phyloP scores from a whole-genome alignment of 2,329 filamentous ascomycete genomes.

The Coniochaeta sp. region DNA sequence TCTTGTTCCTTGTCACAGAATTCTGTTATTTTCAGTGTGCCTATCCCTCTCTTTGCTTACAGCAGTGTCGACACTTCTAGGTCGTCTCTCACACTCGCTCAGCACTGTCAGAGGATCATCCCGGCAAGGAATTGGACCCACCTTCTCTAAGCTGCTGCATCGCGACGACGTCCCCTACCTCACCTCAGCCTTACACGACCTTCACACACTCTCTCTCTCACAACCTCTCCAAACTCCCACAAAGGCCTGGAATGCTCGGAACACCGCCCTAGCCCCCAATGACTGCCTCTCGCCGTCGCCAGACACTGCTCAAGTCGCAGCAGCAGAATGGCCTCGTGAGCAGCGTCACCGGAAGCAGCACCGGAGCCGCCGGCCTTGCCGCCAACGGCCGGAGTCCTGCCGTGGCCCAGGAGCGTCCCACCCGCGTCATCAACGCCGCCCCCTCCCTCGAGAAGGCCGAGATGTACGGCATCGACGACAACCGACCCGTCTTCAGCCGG shows the following conservation, averaged over 20 bases:
- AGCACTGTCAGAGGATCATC: background rate
- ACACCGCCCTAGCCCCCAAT: slow-evolving; percentile 14
- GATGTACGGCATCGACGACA: slow-evolving; percentile 47
- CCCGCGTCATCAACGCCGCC: slow-evolving; percentile 47
- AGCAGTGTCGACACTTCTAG: background rate
- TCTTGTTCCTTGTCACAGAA: background rate
- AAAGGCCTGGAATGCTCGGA: slow-evolving; percentile 6
- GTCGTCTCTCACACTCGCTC: background rate
- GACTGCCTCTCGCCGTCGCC: slow-evolving; percentile 17
- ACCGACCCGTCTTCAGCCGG: slow-evolving; percentile 39
- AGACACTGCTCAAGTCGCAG: slow-evolving; percentile 18
- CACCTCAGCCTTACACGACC: background rate
- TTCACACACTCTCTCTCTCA: background rate
- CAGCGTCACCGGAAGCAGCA: slow-evolving; percentile 13
- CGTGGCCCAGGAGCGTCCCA: slow-evolving; percentile 12
- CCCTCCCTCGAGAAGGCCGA: slow-evolving; percentile 47
- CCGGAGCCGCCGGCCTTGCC: slow-evolving; percentile 14
- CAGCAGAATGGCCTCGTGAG: slow-evolving; percentile 16
- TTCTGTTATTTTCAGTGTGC: background rate
- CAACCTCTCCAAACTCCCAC: background rate
- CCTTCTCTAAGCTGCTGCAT: background rate
- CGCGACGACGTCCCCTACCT: background rate
- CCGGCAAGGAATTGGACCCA: background rate
- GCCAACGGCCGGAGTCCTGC: slow-evolving; percentile 13
- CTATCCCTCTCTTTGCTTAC: background rate